These are phyloP conservation scores for Yueomyces sinensis DNA, from an alignment of 805 yeast genomes.

Conservation along the genomic window DNA sequence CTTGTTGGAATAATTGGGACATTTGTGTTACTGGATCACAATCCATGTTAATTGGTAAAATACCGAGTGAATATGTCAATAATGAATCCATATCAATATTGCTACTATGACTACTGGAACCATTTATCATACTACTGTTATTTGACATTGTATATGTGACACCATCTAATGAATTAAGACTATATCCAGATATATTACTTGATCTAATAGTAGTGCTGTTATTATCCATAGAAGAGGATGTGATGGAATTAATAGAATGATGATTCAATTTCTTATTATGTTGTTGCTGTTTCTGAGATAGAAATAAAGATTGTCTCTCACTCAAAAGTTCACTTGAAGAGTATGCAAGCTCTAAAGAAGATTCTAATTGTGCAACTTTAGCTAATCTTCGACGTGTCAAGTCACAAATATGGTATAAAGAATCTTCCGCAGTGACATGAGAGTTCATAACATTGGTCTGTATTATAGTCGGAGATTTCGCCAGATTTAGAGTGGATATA, in stretches of 20 bases:
- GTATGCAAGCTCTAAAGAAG: conserved; percentile 52
- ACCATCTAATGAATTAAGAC: conserved; percentile 18
- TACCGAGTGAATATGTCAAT: conserved; percentile 62
- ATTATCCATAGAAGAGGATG: conserved; percentile 3
- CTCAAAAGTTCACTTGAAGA: conserved; percentile 53
- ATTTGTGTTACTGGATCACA: conserved; percentile 90
- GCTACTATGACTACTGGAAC: conserved; percentile 6
- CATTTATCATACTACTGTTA: conserved; percentile 3
- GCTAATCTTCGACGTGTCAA: conserved; percentile 42
- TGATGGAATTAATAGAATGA: conserved; percentile 9
- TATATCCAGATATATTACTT: conserved; percentile 24
- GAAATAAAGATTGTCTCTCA: conserved; percentile 52
- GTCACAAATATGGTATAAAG: conserved; percentile 55
- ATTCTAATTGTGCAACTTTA: conserved; percentile 51
- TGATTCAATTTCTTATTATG: conserved; percentile 11
- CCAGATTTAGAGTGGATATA: conserved; percentile 1
- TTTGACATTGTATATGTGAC: conserved; percentile 16
- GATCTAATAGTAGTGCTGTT: conserved; percentile 15
- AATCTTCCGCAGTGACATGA: conserved; percentile 48
- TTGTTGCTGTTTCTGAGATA: conserved; percentile 29
- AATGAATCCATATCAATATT: conserved; percentile 23
- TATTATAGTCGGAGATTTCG: conserved; percentile 2
- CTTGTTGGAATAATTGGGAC: conserved; percentile 81
- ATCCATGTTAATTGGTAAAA: conserved; percentile 54
- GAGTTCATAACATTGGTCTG: conserved; percentile 43